Percentiles rank a stretch among this genome's conserved stretches.
These are phyloP conservation scores for Rhynchospora tenuis DNA, from an alignment of 176 grass and related monocot species.

Conservation along the genomic window DNA sequence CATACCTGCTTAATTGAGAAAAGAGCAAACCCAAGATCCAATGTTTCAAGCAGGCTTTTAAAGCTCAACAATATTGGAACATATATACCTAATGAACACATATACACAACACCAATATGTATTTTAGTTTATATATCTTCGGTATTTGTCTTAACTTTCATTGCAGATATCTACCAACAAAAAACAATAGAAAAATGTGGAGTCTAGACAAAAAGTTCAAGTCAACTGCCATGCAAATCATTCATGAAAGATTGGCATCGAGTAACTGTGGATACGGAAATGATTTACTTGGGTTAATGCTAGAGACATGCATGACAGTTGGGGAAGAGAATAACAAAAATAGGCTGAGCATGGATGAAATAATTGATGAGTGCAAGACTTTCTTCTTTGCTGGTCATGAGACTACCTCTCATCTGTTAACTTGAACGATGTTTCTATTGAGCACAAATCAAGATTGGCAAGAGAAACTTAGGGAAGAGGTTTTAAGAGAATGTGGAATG, in stretches of 20 bases:
- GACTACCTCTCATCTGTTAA: constrained; percentile 39
- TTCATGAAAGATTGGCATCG: constrained; percentile 15
- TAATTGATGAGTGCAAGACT: constrained; percentile 59
- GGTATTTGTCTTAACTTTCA: neutral
- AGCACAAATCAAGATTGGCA: constrained; percentile 42
- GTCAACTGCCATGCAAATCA: constrained; percentile 27
- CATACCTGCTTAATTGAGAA: too few relatives aligned
- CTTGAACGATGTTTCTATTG: constrained; percentile 50
- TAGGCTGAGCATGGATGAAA: constrained; percentile 43
- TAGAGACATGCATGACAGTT: constrained; percentile 13
- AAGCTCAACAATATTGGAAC: too few relatives aligned
- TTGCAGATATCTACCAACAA: constrained; percentile 35
- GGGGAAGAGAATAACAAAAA: neutral
- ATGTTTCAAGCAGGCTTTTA: too few relatives aligned
- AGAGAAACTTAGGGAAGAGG: constrained; percentile 54
- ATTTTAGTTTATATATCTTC: too few relatives aligned
- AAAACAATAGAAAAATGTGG: constrained; percentile 19
- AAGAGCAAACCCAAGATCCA: too few relatives aligned
- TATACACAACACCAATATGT: too few relatives aligned
- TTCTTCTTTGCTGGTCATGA: constrained; percentile 65
- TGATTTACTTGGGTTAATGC: constrained; percentile 54
- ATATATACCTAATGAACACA: too few relatives aligned
- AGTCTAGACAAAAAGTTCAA: constrained; percentile 37
- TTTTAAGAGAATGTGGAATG: constrained; percentile 22
- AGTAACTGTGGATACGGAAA: constrained; percentile 14